phyloP scores from a whole-genome alignment of 768 basidiomycete genomes.

The Boletus bicolor region DNA sequence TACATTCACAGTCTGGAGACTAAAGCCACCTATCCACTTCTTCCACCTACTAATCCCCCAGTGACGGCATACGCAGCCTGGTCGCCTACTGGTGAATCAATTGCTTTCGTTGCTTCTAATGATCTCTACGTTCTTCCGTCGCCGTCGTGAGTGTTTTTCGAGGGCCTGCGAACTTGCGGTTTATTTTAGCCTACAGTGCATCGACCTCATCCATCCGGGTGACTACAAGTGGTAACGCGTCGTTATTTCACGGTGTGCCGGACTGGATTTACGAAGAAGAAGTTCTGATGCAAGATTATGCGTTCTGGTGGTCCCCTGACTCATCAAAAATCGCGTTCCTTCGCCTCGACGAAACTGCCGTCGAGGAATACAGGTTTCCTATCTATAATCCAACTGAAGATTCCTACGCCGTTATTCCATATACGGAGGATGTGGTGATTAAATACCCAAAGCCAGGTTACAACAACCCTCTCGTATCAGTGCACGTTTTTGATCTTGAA shows the following conservation, averaged over 20 bases:
- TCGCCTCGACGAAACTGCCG: slow-evolving; percentile 81
- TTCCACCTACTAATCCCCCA: slow-evolving; percentile 66
- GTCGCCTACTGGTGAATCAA: slow-evolving; percentile 77
- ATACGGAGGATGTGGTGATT: slow-evolving; percentile 61
- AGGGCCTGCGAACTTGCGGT: neutral
- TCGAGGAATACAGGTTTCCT: slow-evolving; percentile 84
- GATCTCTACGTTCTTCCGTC: slow-evolving; percentile 84
- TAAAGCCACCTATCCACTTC: slow-evolving; percentile 66
- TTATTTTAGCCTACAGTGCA: slow-evolving; percentile 26
- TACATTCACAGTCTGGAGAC: slow-evolving; percentile 81
- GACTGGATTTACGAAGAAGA: slow-evolving; percentile 99
- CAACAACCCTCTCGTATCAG: slow-evolving; percentile 80
- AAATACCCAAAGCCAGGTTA: slow-evolving; percentile 90
- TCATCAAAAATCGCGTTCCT: slow-evolving; percentile 70
- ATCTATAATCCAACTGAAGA: slow-evolving; percentile 86
- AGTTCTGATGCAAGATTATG: slow-evolving; percentile 66
- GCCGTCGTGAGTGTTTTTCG: slow-evolving; percentile 47
- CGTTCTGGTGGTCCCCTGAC: slow-evolving; percentile 89
- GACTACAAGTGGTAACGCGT: slow-evolving; percentile 76
- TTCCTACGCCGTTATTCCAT: slow-evolving; percentile 69
- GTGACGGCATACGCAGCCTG: slow-evolving; percentile 78
- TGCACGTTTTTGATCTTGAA: slow-evolving; percentile 78
- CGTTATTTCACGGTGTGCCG: slow-evolving; percentile 90
- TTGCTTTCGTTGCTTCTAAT: slow-evolving; percentile 84
- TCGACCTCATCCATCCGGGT: slow-evolving; percentile 60